phyloP scores from a whole-genome alignment of 768 basidiomycete species.

The Hygrocybe punicea region DNA sequence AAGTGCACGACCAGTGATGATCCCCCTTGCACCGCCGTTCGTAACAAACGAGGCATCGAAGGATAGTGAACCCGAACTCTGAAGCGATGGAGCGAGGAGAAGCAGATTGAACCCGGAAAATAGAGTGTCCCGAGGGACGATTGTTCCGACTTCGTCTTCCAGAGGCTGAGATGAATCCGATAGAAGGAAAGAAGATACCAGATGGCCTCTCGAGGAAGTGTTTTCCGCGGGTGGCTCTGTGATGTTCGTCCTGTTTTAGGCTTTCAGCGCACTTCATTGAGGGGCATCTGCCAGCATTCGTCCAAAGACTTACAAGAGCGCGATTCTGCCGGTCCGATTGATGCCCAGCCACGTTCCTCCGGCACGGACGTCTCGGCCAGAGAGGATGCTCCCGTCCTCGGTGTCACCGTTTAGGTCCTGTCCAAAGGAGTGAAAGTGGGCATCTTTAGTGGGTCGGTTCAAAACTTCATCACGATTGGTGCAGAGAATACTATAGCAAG shows the following conservation, averaged over 20 bases:
- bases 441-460: slow-evolving; percentile 59
- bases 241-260: slow-evolving; percentile 71
- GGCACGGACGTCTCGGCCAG: slow-evolving; percentile 67
- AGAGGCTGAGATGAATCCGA: slow-evolving; percentile 47
- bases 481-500: slow-evolving; percentile 55
- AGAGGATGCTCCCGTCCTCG: slow-evolving; percentile 48
- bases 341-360: slow-evolving; percentile 86
- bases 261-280: background rate
- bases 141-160: slow-evolving; percentile 46
- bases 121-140: slow-evolving; percentile 46
- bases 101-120: slow-evolving; percentile 84
- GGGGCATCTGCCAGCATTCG: slow-evolving; percentile 16
- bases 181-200: slow-evolving; percentile 66
- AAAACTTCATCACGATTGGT: slow-evolving; percentile 78
- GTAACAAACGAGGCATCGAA: slow-evolving; percentile 61
- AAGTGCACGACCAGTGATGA: slow-evolving; percentile 53
- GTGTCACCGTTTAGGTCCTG: slow-evolving; percentile 22
- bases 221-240: slow-evolving; percentile 56
- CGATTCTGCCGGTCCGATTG: slow-evolving; percentile 59
- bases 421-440: slow-evolving; percentile 67
- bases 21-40: slow-evolving; percentile 68
- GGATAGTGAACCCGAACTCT: slow-evolving; percentile 21
- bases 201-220: slow-evolving; percentile 61
- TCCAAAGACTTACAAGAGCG: slow-evolving; percentile 57
- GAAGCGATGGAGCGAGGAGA: slow-evolving; percentile 49